phyloP scores from a whole-genome alignment of 2,329 filamentous ascomycete species.

The Colletotrichum zoysiae region DNA sequence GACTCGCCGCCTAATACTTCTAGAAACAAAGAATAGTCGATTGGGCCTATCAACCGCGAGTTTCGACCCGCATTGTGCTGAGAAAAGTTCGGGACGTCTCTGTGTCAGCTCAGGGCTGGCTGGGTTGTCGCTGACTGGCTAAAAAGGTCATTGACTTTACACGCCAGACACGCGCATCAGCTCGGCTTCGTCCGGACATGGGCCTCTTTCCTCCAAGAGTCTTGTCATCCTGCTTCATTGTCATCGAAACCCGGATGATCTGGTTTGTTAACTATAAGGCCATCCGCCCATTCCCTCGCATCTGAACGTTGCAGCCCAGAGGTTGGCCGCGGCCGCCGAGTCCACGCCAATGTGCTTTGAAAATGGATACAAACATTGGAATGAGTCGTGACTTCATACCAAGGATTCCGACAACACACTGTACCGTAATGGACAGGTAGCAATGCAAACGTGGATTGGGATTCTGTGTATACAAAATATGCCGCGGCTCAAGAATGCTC shows the following conservation, averaged over 20 bases:
- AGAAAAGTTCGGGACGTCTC: constrained; percentile 15
- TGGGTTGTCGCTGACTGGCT: constrained; percentile 8
- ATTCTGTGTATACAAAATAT: not conserved
- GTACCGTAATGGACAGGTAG: no score
- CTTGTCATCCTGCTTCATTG: constrained; percentile 22
- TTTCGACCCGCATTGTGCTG: constrained; percentile 17
- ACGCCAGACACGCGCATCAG: constrained; percentile 16
- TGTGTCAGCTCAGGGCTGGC: not conserved
- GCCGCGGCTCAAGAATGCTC: not conserved
- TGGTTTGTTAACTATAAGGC: not conserved
- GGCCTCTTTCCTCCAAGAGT: not conserved
- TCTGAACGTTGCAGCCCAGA: not conserved
- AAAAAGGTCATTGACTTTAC: constrained; percentile 5
- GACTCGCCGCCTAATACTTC: constrained; percentile 1
- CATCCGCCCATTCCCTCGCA: no score
- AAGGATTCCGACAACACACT: not conserved
- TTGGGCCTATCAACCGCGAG: constrained; percentile 8
- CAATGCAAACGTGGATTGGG: not conserved
- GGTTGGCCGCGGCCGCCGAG: not conserved
- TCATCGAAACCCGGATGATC: not conserved
- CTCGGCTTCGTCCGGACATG: constrained; percentile 31
- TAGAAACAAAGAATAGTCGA: constrained; percentile 2
- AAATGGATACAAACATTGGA: not conserved
- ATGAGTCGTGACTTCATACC: no score
- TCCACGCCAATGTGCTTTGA: not conserved